Evolutionary conservation across 768 basidiomycete species (phyloP), one percentile per base, ranked within the genome.

Genomic region (Leccinum broughii): DNA sequence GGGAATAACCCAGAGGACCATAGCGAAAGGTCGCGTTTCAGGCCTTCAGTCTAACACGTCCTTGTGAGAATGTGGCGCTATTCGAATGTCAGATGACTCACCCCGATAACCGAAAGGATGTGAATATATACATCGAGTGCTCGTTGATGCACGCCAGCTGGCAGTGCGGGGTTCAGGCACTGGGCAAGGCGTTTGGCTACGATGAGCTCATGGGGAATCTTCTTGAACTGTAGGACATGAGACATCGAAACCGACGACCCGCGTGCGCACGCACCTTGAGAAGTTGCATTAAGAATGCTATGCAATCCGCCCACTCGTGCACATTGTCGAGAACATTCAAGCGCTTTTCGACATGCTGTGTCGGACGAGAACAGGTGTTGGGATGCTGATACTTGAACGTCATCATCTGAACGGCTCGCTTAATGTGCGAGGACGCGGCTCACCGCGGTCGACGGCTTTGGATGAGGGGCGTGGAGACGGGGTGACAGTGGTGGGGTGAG

Each of bases 261-360:
- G 35, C 37, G 52, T 34, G 35, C 34, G 22, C 46, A 64, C 73
- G 49, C 66, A 92, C 94, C 83, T 97, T 97, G 61, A 96, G 83
- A 61, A 97, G 76, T 66, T 95, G 90, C 71, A 95, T 95, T 73
- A 99, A 75, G 77, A 98, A 99, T 49, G 95, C 89, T 70, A 97
- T 98, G 73, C 95, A 98, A 77, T 99, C 97, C 61, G 97, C 95
- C 97, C 97, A 99, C 78, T 99, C 97, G 59, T 96, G 92, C 60
- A 97, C 93, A 68, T 87, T 92, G 70, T 97, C 95, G 69, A 99
- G 98, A 2, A 93, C 88, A 62, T 87, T 89, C 51, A 99, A 80
- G 66, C 92, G 93, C 76, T 89, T 90, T 72, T 99, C 97, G 52
- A 99, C 92, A 67, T 93, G 91, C 57, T 89, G 86, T 90, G 78